Percentiles rank a stretch among this genome's conserved stretches.
These are phyloP conservation scores for Coleophoma eucalyptorum DNA, from an alignment of 2,329 filamentous ascomycete genomes.

Conservation along the genomic window DNA sequence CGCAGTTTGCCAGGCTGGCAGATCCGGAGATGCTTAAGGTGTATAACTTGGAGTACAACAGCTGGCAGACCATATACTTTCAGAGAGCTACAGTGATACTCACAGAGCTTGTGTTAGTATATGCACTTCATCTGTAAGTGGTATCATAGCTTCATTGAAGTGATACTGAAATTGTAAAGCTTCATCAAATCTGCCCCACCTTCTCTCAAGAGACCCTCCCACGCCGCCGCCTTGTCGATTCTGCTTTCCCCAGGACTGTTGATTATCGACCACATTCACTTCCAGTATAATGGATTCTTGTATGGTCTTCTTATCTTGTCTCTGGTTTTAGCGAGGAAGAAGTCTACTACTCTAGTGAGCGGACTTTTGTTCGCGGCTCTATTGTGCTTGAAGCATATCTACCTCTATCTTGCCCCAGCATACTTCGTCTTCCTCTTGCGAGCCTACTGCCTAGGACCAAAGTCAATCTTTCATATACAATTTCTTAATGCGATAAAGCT, in stretches of 20 bases:
- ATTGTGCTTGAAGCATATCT: constrained; percentile 96
- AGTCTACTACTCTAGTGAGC: constrained; percentile 70
- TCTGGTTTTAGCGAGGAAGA: constrained; percentile 74
- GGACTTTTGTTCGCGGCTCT: constrained; percentile 81
- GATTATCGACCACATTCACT: constrained; percentile 98
- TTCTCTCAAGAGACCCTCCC: constrained; percentile 68
- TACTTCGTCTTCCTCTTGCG: constrained; percentile 95
- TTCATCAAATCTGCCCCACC: constrained; percentile 70
- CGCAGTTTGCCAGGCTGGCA: constrained; percentile 70
- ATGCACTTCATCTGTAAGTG: constrained; percentile 70
- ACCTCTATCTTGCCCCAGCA: constrained; percentile 91
- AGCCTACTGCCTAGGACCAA: constrained; percentile 78
- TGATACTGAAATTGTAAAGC: constrained; percentile 37
- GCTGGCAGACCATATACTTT: constrained; percentile 92
- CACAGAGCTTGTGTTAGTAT: constrained; percentile 80
- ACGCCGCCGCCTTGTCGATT: constrained; percentile 84
- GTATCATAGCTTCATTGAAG: constrained; percentile 1
- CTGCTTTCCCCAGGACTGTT: constrained; percentile 88
- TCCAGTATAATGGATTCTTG: constrained; percentile 97
- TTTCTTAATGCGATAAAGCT: constrained; percentile 82
- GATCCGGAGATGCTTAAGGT: constrained; percentile 82
- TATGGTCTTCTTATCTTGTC: constrained; percentile 89
- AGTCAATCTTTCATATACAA: constrained; percentile 71
- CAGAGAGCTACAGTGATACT: constrained; percentile 84
- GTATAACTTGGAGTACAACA: constrained; percentile 78